Base-by-base conservation (phyloP, 2,329 filamentous ascomycete species). In the Stachybotrys chlorohalonatus region DNA sequence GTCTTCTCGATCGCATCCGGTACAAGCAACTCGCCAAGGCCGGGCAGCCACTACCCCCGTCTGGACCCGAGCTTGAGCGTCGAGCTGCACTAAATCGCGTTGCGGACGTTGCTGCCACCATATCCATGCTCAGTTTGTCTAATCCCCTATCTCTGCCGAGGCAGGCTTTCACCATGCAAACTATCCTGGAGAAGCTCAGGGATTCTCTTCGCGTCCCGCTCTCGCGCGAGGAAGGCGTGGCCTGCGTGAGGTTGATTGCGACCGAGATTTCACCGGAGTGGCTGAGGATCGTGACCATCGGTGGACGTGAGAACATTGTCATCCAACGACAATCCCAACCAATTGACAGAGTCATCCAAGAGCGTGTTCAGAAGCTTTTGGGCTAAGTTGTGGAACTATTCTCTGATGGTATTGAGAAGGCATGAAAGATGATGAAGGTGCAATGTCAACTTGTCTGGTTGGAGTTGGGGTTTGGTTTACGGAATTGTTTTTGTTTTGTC, bases 1-100 rank as follows among this genome's bases (percentile, higher is more conserved):
- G 82, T 53, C 81, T 95, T 30, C 77, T 94, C 55, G 88, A 92
- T 67, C 85, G 88, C 51, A 81, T 95, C 59, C 85, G 87, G 58
- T 76, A 80, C 54, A 93, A 93, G 73, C 82, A 88, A 60, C 69
- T 78, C 60, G 75, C 80, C 66, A 79, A 79, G 60, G 68, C 74
- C 8, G 74, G 71, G 52, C 89, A 85, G 65, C 68, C 77, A 5
- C 68, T 78, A 0, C 83, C 85, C 0, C 73, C 86, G 1, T 76
- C 84, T 1, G 63, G 77, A 0, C 75, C 79, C 0, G 77, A 84
- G 60, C 71, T 88, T 3, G 73, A 80, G 58, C 84, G 85, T 11
- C 79, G 77, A 13, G 80, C 83, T 4, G 87, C 87, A 0, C 73
- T 89, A 30, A 82, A 86, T 61, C 81, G 86, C 9, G 80, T 84